Evolutionary conservation across 2,329 filamentous ascomycete species (phyloP).

Genomic region (Colletotrichum viniferum): DNA sequence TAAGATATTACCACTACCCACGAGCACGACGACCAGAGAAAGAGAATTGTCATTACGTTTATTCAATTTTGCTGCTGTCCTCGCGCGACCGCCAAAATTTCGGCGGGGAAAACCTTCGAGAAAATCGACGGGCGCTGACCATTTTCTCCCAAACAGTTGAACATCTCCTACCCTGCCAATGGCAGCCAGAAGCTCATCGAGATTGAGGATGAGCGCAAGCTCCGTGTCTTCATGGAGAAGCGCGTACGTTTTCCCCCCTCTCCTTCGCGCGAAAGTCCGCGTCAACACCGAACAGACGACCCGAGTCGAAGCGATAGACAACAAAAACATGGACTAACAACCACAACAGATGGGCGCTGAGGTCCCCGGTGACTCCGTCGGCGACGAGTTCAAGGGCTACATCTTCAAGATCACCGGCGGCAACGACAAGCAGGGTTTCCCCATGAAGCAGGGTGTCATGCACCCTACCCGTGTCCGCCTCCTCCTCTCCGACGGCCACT

Average conservation of each 20-base stretch:
- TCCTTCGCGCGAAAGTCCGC: not conserved
- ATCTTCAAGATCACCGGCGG: conserved; percentile 99
- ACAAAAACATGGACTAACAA: conserved; percentile 37
- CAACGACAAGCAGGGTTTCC: conserved; percentile 99
- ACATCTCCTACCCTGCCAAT: conserved; percentile 92
- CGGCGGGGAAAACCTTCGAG: not conserved
- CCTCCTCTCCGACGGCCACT: conserved; percentile 94
- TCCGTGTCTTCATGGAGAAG: conserved; percentile 98
- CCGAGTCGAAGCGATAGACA: conserved; percentile 4
- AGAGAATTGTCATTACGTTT: not conserved
- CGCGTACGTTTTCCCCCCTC: conserved; percentile 64
- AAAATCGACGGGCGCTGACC: conserved; percentile 34
- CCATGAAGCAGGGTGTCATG: conserved; percentile 99
- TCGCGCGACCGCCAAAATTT: not conserved
- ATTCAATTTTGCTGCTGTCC: not conserved
- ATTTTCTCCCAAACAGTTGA: conserved; percentile 49
- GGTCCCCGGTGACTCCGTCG: conserved; percentile 91
- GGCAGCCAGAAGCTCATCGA: conserved; percentile 99
- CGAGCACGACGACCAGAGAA: not conserved
- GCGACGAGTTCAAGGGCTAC: conserved; percentile 99
- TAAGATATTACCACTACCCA: conserved; percentile 29
- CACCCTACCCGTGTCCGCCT: conserved; percentile 98
- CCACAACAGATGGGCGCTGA: conserved; percentile 78
- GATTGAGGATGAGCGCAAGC: conserved; percentile 98
- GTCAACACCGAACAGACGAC: conserved; percentile 15